Evolutionary conservation across 495 filamentous ascomycete species (phyloP).

Genomic region (Aspergillus biplanus): DNA sequence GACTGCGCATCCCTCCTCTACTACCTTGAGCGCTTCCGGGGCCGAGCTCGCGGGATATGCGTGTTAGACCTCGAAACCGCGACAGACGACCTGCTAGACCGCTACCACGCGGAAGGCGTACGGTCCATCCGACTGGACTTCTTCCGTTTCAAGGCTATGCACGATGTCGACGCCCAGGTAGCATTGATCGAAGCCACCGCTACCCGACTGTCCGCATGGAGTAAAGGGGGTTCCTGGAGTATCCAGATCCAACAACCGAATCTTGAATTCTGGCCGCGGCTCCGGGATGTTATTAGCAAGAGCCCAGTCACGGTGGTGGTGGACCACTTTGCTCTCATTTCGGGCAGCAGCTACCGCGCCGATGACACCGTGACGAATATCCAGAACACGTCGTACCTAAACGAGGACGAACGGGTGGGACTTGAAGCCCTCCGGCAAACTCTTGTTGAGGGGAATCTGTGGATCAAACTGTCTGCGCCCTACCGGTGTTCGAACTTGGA

Average conservation of each 20-base stretch:
- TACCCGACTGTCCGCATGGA: not conserved
- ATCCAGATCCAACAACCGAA: not conserved
- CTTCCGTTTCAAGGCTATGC: not conserved
- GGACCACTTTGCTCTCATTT: constrained; percentile 13
- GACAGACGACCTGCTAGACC: constrained; percentile 14
- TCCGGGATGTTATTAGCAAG: not conserved
- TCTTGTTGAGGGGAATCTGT: not conserved
- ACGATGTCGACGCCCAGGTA: not conserved
- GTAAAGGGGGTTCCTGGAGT: not conserved
- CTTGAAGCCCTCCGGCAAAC: not conserved
- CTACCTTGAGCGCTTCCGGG: not conserved
- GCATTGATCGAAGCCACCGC: not conserved
- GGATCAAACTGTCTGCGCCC: not conserved
- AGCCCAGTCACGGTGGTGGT: constrained; percentile 14
- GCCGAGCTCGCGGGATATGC: constrained; percentile 8
- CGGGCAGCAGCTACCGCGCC: constrained; percentile 7
- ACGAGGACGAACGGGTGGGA: not conserved
- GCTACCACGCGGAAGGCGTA: constrained; percentile 14
- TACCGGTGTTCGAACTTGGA: not conserved
- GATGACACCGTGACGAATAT: constrained; percentile 7
- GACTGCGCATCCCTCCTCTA: not conserved
- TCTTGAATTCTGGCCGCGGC: not conserved
- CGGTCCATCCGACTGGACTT: constrained; percentile 7
- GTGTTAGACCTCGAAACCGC: constrained; percentile 14
- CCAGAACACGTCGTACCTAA: not conserved